Base-by-base conservation (phyloP, 192 early-diverging fungal species). In the Gigaspora rosea region DNA sequence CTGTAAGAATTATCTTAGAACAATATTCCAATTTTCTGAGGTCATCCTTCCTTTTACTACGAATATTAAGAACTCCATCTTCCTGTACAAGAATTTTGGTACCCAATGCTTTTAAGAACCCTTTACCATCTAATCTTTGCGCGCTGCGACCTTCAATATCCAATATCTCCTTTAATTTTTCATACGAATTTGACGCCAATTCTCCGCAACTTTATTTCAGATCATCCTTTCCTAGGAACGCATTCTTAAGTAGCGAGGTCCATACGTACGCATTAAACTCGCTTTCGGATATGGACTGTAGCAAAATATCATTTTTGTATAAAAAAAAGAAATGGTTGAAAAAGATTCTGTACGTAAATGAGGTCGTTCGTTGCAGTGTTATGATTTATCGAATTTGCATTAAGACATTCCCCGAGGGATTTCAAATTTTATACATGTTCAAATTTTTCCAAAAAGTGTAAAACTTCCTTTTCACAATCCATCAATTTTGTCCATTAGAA, bases 231-330 rank as follows among this genome's bases (percentile, higher is more conserved):
- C 61, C 65, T 3, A 68, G 15, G 47, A 68, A 68, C 16, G 35
- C 65, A 3, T 68, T 68, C 22, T 3, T 68, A 22, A 68, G 41
- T 68, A 68, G 4, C 5, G 66, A 46, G 0, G 66, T 47, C 66
- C 66, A 68, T 0, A 68, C 33, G 13, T 69, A 69, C 3, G 18
- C 18, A 11, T 69, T 69, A 8, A 49, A 69, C n/a, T 69, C 46
- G 48, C 12, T 48, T 48, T 69, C 67, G 16, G 67, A 69, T 18
- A 69, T 69, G 3, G 15, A 10, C 8, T 69, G 67, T 48, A 69
- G 11, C 5, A 69, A 15, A 22, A 69, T 69, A 12, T 69, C 46
- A 15, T 69, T 69, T 15, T 69, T 69, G 16, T 69, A 69, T 69
- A 69, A 69, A 8, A 68, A 68, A 6, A 22, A 69, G 18, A 69